Evolutionary conservation across 2,329 filamentous ascomycete species (phyloP).

Genomic region (Botryosphaeria dothidea): DNA sequence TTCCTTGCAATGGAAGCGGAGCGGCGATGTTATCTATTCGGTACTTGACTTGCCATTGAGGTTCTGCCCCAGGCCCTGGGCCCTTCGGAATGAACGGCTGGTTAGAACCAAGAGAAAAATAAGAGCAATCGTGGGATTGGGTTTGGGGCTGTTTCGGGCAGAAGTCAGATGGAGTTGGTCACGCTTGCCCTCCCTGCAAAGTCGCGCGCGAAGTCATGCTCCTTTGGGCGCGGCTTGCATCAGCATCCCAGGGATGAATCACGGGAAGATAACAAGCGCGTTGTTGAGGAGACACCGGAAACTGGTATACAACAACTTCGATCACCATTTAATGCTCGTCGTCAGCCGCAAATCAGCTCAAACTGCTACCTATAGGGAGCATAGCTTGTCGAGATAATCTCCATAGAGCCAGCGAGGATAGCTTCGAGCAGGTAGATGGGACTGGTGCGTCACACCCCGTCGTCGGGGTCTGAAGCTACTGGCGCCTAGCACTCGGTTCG

Average conservation of each 20-base stretch:
- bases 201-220: neutral
- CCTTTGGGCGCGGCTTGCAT: neutral
- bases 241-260: constrained; percentile 10
- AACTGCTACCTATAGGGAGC: constrained; percentile 49
- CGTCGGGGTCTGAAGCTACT: constrained; percentile 11
- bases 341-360: constrained; percentile 20
- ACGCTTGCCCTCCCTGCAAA: constrained; percentile 1
- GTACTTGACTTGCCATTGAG: neutral
- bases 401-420: constrained; percentile 61
- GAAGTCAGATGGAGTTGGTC: constrained; percentile 1
- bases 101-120: constrained; percentile 3
- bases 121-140: neutral
- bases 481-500: constrained; percentile 59
- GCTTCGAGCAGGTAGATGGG: constrained; percentile 34
- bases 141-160: constrained; percentile 5
- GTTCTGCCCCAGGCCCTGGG: neutral
- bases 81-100: constrained; percentile 2
- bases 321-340: constrained; percentile 16
- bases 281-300: constrained; percentile 7
- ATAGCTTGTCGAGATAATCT: constrained; percentile 70
- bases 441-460: constrained; percentile 11
- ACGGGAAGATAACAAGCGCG: constrained; percentile 11
- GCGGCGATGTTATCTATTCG: neutral
- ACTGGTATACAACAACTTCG: constrained; percentile 20
- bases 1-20: neutral